Base-by-base conservation (phyloP, 768 basidiomycete genomes). In the Imleria badia region DNA sequence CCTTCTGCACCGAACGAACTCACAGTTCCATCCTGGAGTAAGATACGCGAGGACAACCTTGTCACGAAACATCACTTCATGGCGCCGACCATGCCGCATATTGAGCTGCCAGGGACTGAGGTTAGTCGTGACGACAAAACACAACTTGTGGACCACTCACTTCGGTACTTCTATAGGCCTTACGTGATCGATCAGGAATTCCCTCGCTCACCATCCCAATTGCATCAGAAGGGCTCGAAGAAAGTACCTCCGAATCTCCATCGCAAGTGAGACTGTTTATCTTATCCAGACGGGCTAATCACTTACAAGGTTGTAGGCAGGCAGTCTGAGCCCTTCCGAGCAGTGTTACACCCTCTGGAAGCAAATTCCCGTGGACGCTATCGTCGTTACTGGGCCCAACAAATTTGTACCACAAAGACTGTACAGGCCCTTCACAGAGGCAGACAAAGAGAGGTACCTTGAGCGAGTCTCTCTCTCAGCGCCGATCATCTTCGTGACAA, bases 401-500 rank as follows among this genome's bases (percentile, higher is more conserved):
- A 75, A 72, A 31, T 82, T 85, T 59, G 70, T 90, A 3, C 87
- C 85, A 9, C 88, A 90, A 65, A 72, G 61, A 31, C 80, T 86
- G 72, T 90, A 89, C 66, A 81, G 77, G 60, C 87, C 88, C 5
- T 81, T 84, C 64, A 89, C 86, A 3, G 81, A 80, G 44, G 83
- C 84, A 61, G 87, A 89, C 64, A 78, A 83, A 33, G 81, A 81
- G 35, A 82, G 86, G 42, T 90, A 89, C 59, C 85, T 89, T 19
- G 84, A 89, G 57, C 83, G 82, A 59, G 81, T 83, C 29, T 65
- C 75, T 3, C 75, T 89, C 43, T 85, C 84, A 54, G 64, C 62
- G 1, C 85, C 86, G 2, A 83, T 89, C 52, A 75, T 79, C 59
- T 90, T 89, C 63, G 74, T 73, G 69, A 76, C 76, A 48, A 73